Evolutionary conservation across 2,329 filamentous ascomycete genomes (phyloP).

Genomic region (Pseudogymnoascus sp.): DNA sequence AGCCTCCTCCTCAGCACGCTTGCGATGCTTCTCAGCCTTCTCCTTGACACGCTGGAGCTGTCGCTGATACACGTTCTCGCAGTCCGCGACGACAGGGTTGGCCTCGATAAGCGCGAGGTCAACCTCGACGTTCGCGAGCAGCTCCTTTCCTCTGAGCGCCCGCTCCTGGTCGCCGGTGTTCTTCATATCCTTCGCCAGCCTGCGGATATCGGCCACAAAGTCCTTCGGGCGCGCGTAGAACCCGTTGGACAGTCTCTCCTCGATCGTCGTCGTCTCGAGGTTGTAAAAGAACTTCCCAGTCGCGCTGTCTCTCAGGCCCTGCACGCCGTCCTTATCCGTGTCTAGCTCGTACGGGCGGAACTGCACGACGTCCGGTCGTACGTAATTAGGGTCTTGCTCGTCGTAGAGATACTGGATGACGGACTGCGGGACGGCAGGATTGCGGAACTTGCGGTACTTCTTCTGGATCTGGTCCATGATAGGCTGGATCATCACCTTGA

Average conservation of each 20-base stretch:
- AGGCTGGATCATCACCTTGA: slow-evolving; percentile 84
- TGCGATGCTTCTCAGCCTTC: slow-evolving; percentile 51
- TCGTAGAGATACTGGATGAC: slow-evolving; percentile 76
- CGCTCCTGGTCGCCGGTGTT: slow-evolving; percentile 75
- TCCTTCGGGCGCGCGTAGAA: slow-evolving; percentile 89
- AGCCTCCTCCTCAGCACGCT: slow-evolving; percentile 28
- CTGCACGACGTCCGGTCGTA: slow-evolving; percentile 51
- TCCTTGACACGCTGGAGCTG: slow-evolving; percentile 58
- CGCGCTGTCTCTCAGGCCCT: slow-evolving; percentile 65
- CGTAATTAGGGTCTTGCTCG: slow-evolving; percentile 67
- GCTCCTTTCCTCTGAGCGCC: slow-evolving; percentile 79
- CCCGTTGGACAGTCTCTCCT: slow-evolving; percentile 92
- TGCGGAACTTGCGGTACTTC: slow-evolving; percentile 82
- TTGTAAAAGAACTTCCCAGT: slow-evolving; percentile 91
- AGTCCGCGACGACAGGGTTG: slow-evolving; percentile 61
- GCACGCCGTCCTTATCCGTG: slow-evolving; percentile 68
- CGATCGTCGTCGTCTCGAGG: slow-evolving; percentile 82
- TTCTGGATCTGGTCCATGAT: slow-evolving; percentile 96
- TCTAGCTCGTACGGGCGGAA: slow-evolving; percentile 70
- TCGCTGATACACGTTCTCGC: slow-evolving; percentile 70
- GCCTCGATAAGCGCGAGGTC: slow-evolving; percentile 72
- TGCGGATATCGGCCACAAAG: slow-evolving; percentile 80
- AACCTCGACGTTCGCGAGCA: slow-evolving; percentile 87
- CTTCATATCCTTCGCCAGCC: slow-evolving; percentile 75
- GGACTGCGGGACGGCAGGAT: slow-evolving; percentile 64